Conservation (phyloP, 225 moss, liverwort and hornwort species). For the Climacium dendroides region DNA sequence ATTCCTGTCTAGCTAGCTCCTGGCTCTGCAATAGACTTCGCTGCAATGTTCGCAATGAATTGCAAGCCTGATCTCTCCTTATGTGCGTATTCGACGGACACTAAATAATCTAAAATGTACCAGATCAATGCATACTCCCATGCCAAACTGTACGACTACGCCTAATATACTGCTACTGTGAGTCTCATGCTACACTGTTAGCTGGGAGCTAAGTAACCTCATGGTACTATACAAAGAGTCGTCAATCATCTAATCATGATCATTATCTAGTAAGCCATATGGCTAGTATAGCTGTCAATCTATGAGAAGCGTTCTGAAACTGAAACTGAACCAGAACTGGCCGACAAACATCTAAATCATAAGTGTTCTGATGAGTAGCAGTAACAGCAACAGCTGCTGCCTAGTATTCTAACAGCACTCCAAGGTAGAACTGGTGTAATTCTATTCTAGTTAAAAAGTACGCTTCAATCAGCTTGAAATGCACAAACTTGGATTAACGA, state of each 20-base stretch:
- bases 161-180: not conserved
- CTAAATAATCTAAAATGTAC: not conserved
- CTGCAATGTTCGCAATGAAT: not conserved
- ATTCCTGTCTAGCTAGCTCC: not conserved
- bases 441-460: not conserved
- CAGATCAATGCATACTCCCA: constrained; percentile 23
- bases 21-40: not conserved
- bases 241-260: constrained; percentile 7
- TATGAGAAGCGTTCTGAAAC: not conserved
- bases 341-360: not conserved
- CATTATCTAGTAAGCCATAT: constrained; percentile 8
- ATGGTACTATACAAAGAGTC: constrained; percentile 24
- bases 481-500: not conserved
- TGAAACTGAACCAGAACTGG: not conserved
- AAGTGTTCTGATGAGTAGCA: not conserved
- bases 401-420: not conserved
- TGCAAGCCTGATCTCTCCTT: not conserved
- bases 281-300: not conserved
- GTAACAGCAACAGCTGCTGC: not conserved
- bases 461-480: not conserved
- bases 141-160: not conserved
- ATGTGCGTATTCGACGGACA: not conserved
- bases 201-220: constrained; percentile 6
- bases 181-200: not conserved
- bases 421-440: not conserved